Evolutionary conservation across 768 basidiomycete genomes (phyloP), one percentile per base, ranked within the genome.

Genomic region (Mycena pura): DNA sequence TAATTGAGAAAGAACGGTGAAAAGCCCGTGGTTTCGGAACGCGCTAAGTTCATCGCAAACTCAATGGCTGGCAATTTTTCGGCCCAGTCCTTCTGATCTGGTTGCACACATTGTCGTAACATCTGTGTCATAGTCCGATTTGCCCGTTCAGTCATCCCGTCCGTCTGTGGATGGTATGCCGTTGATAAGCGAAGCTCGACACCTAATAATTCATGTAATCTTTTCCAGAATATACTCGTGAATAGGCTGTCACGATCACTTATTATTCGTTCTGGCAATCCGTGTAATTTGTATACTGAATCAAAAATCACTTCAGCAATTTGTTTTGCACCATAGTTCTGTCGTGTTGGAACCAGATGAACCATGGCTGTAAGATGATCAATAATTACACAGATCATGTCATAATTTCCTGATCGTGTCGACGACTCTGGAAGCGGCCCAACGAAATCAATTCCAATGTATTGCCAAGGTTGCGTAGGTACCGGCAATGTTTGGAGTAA

Each of bases 361-460:
- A 73, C 72, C 69, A 74, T 72, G 0, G 56, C 31, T 0, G 66
- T 68, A 0, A 70, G 45, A 31, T 68, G 63, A 45, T 69, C 67
- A 17, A 72, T 70, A 0, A 70, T 59, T 64, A 60, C 58, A 11
- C 40, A 45, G 13, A 73, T 70, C 67, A 68, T 69, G 51, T 73
- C 71, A 44, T 64, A 73, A 0, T 29, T 10, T 3, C 72, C 66
- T 13, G 56, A 32, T 17, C 67, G 15, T 6, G 54, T 70, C 13
- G 31, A 32, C 1, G 68, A 71, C n/a, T 50, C 64, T 0, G 70
- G 70, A 3, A 72, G 41, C 0, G 71, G 71, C 3, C 70, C 69
- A 0, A 72, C 64, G 41, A 72, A 71, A 39, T 72, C 70, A 7
- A 72, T 64, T 0, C 71, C 70, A 27, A 71, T 65, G 0, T 60